Conservation (phyloP, 805 yeast genomes). For the Lachancea fermentati region DNA sequence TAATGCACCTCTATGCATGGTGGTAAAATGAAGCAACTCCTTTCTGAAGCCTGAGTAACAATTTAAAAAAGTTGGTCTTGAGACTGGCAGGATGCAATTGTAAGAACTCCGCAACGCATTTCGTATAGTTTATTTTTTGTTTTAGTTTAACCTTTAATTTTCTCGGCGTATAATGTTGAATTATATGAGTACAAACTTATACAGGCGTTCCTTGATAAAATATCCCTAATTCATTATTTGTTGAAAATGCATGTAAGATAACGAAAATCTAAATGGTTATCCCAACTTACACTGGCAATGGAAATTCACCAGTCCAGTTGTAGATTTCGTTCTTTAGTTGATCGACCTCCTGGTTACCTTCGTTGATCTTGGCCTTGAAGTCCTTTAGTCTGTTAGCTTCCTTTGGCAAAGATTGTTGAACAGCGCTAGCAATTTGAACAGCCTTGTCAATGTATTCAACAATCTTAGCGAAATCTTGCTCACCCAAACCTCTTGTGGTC, state of each 20-base stretch:
- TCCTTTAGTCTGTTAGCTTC: conserved; percentile 95
- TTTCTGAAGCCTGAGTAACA: too few species aligned
- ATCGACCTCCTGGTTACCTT: conserved; percentile 63
- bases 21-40: too few species aligned
- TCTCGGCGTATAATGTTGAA: not conserved
- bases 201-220: not conserved
- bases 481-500: conserved; percentile 95
- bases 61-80: too few species aligned
- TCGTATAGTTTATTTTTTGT: too few species aligned
- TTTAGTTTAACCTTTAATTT: not conserved
- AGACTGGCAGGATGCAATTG: too few species aligned
- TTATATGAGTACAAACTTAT: not conserved
- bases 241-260: conserved; percentile 8
- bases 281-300: conserved; percentile 49
- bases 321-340: conserved; percentile 71
- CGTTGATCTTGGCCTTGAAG: conserved; percentile 76
- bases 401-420: conserved; percentile 77
- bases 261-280: not conserved
- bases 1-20: too few species aligned
- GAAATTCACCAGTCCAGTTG: conserved; percentile 88
- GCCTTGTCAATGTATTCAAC: conserved; percentile 77
- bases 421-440: conserved; percentile 64
- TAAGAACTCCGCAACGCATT: too few species aligned
- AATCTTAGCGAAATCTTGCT: conserved; percentile 75
- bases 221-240: conserved; percentile 8